Evolutionary conservation across 495 filamentous ascomycete genomes (phyloP).

Genomic region (Hyaloscypha finlandica): DNA sequence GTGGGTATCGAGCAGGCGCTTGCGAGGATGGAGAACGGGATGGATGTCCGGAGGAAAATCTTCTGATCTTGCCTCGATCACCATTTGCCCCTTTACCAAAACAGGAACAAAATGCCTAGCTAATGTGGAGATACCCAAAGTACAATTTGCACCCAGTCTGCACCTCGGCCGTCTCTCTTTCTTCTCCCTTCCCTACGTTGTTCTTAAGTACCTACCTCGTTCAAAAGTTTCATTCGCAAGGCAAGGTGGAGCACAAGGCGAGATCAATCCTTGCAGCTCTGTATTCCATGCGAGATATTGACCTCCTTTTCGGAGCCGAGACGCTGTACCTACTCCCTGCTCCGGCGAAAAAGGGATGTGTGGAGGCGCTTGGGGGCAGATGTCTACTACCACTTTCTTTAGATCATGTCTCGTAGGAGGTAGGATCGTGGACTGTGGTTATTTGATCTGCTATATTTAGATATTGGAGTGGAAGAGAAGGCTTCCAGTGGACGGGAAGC

Average conservation of each 20-base stretch:
- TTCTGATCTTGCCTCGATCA: neutral
- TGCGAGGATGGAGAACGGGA: slow-evolving; percentile 27
- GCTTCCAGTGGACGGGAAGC: neutral
- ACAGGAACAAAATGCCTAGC: neutral
- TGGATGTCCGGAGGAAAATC: slow-evolving; percentile 22
- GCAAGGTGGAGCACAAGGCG: slow-evolving; percentile 66
- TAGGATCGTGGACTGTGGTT: neutral
- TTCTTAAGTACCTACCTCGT: neutral
- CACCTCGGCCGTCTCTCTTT: neutral
- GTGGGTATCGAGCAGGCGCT: slow-evolving; percentile 55
- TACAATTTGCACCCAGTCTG: neutral
- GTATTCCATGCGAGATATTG: slow-evolving; percentile 63
- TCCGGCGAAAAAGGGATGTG: neutral
- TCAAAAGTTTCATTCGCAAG: slow-evolving; percentile 38
- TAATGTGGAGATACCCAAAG: slow-evolving; percentile 24
- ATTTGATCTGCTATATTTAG: slow-evolving; percentile 1
- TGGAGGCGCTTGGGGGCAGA: slow-evolving; percentile 1
- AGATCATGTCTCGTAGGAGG: neutral
- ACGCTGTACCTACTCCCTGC: slow-evolving; percentile 2
- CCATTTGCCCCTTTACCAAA: neutral
- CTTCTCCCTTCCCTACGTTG: neutral
- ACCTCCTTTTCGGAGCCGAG: slow-evolving; percentile 27
- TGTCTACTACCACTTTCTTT: neutral
- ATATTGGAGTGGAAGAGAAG: no score
- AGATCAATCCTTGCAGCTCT: slow-evolving; percentile 65